Conservation (phyloP, 352 stramenopile genomes). For the Pythium plurisporium region DNA sequence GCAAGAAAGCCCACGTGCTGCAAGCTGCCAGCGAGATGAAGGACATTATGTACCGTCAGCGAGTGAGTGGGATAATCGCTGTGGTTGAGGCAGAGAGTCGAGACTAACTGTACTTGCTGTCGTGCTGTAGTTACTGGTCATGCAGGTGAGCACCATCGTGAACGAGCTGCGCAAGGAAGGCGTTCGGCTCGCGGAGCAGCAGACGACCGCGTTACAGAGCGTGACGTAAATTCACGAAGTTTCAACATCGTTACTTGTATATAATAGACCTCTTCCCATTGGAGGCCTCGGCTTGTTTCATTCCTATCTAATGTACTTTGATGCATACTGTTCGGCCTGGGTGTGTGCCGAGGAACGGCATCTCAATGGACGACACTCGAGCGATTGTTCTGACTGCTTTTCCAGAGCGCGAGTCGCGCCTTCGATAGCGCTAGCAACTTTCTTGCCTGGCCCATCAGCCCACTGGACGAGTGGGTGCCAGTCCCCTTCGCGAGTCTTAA, state of each 20-base stretch:
- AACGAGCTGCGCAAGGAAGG: slow-evolving; percentile 70
- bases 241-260: too few species aligned
- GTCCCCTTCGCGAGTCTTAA: neutral
- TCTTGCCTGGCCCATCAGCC: slow-evolving; percentile 6
- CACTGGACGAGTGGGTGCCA: neutral
- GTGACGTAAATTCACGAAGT: slow-evolving; percentile 34
- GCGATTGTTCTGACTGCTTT: slow-evolving; percentile 8
- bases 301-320: neutral
- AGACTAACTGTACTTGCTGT: neutral
- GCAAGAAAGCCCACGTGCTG: slow-evolving; percentile 32
- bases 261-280: neutral
- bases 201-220: slow-evolving; percentile 64
- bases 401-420: slow-evolving; percentile 8
- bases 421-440: slow-evolving; percentile 11
- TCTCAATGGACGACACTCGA: slow-evolving; percentile 1
- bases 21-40: slow-evolving; percentile 39
- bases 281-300: neutral
- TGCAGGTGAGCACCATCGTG: slow-evolving; percentile 54
- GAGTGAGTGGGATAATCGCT: slow-evolving; percentile 20
- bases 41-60: slow-evolving; percentile 40
- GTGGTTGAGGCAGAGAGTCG: neutral
- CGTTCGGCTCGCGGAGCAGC: slow-evolving; percentile 63
- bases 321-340: too few species aligned
- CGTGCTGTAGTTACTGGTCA: slow-evolving; percentile 46
- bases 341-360: too few species aligned